These are phyloP conservation scores for Pseudopithomyces chartarum DNA, from an alignment of 2,329 filamentous ascomycete species.

Conservation along the genomic window DNA sequence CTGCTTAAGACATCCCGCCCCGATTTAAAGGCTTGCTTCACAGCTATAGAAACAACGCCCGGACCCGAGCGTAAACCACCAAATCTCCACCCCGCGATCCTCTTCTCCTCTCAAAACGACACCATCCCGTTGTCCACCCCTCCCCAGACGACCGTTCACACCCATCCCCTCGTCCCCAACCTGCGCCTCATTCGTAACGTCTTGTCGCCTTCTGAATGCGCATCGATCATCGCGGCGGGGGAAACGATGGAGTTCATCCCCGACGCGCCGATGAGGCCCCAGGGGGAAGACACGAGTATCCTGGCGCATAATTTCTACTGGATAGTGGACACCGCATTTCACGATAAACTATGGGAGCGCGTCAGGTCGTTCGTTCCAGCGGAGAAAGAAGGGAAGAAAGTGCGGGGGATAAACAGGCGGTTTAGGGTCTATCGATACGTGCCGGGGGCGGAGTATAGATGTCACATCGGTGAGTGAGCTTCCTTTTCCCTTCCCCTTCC, in stretches of 20 bases:
- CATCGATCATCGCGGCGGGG: slow-evolving; percentile 68
- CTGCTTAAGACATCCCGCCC: slow-evolving; percentile 38
- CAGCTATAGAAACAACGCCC: slow-evolving; percentile 65
- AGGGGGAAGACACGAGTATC: slow-evolving; percentile 65
- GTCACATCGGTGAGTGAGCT: slow-evolving; percentile 59
- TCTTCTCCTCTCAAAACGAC: slow-evolving; percentile 65
- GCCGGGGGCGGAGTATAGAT: slow-evolving; percentile 72
- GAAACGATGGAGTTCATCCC: slow-evolving; percentile 70
- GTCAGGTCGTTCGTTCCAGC: slow-evolving; percentile 63
- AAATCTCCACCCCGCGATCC: slow-evolving; percentile 68
- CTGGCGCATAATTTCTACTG: slow-evolving; percentile 77
- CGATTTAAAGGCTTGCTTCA: slow-evolving; percentile 49
- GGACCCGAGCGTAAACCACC: slow-evolving; percentile 68
- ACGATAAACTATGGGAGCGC: slow-evolving; percentile 66
- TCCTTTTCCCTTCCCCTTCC: background rate
- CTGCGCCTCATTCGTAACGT: slow-evolving; percentile 65
- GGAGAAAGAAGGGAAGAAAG: slow-evolving; percentile 60
- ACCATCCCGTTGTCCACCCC: slow-evolving; percentile 57
- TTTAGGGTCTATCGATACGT: slow-evolving; percentile 76
- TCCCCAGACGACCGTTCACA: slow-evolving; percentile 58
- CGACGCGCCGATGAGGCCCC: slow-evolving; percentile 69
- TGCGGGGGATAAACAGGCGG: slow-evolving; percentile 68
- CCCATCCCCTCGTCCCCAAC: slow-evolving; percentile 67
- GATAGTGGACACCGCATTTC: slow-evolving; percentile 68
- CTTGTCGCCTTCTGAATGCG: slow-evolving; percentile 66